Percentiles rank a stretch among this genome's conserved stretches.
Conservation (phyloP, 495 filamentous ascomycete genomes). For the Xylaria castorea region DNA sequence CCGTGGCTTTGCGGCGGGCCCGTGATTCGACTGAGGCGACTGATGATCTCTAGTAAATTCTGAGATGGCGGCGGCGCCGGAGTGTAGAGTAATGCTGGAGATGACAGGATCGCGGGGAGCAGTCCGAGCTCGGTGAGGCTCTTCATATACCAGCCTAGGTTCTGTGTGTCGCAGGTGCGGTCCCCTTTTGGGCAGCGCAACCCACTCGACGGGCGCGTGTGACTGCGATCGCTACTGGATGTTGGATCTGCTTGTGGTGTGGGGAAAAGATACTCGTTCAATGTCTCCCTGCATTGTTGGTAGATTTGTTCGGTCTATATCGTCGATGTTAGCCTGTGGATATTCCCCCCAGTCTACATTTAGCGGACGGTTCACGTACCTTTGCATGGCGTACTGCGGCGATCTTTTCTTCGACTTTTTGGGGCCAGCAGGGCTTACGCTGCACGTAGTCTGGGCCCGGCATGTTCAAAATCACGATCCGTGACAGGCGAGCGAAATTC, state of each 20-base stretch:
- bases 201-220: constrained; percentile 13
- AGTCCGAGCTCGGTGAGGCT: constrained; percentile 46
- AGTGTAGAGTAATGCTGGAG: not conserved
- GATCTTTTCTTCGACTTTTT: constrained; percentile 42
- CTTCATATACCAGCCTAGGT: constrained; percentile 53
- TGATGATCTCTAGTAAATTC: constrained; percentile 43
- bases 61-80: constrained; percentile 12
- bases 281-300: constrained; percentile 7
- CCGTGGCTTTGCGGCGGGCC: constrained; percentile 43
- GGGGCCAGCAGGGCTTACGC: constrained; percentile 38
- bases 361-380: constrained; percentile 16
- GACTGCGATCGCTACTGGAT: not conserved
- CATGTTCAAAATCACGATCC: constrained; percentile 46
- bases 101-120: constrained; percentile 32
- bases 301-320: constrained; percentile 23
- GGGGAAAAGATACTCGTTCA: constrained; percentile 22
- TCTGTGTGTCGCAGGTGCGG: constrained; percentile 49
- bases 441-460: constrained; percentile 36
- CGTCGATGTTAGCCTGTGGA: constrained; percentile 29
- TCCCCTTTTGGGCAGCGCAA: constrained; percentile 46
- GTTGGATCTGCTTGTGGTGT: not conserved
- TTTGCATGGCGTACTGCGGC: constrained; percentile 44
- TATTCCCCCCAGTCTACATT: not conserved
- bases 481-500: constrained; percentile 47
- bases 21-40: constrained; percentile 40